These are phyloP conservation scores for Fusarium sp. DNA, from an alignment of 2,329 filamentous ascomycete species.

Conservation along the genomic window DNA sequence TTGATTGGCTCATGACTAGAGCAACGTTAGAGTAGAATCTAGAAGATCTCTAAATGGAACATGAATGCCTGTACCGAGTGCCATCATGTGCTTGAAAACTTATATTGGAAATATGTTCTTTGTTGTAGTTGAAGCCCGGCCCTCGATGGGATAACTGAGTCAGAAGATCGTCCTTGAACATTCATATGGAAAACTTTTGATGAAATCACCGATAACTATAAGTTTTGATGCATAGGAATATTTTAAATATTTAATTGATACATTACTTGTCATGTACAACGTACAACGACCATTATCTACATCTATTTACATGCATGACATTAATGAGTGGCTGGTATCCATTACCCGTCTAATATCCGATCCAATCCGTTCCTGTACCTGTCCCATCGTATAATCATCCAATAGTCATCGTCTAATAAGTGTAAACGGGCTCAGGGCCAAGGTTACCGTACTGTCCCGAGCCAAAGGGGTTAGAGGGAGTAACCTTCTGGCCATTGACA, in stretches of 20 bases:
- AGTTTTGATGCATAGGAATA: background rate
- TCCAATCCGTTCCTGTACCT: background rate
- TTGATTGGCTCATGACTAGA: background rate
- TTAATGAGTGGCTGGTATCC: background rate
- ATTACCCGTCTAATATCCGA: background rate
- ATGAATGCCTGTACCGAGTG: background rate
- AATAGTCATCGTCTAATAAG: constrained; percentile 11
- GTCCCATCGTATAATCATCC: background rate
- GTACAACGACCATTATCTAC: background rate
- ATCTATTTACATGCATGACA: background rate
- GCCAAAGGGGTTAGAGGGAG: constrained; percentile 26
- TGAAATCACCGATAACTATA: too few species aligned
- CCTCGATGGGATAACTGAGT: too few species aligned
- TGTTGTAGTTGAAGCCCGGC: too few species aligned
- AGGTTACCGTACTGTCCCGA: constrained; percentile 27
- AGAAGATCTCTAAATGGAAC: background rate
- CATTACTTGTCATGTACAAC: background rate
- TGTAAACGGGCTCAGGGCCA: constrained; percentile 35
- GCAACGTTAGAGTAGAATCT: background rate
- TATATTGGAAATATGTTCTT: too few species aligned
- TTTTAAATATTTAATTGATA: background rate
- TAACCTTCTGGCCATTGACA: constrained; percentile 33
- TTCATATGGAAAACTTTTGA: too few species aligned
- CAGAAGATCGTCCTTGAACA: too few species aligned
- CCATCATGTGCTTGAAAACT: background rate